Conservation (phyloP, 2,329 filamentous ascomycete species). For the Penicillium sp. region DNA sequence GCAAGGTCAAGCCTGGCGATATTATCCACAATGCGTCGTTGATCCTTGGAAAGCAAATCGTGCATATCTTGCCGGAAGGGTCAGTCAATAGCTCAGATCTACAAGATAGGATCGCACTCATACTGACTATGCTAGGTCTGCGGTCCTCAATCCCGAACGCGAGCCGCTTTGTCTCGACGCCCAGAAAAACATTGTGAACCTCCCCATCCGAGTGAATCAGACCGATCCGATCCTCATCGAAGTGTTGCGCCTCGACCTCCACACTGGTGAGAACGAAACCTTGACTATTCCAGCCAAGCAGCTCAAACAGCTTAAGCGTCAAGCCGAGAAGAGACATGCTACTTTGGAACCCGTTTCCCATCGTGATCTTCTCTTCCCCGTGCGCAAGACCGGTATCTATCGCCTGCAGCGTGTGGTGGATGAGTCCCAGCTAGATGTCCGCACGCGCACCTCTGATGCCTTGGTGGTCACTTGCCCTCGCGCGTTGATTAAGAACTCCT, state of each 20-base stretch:
- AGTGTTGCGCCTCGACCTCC: constrained; percentile 81
- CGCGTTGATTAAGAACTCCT: constrained; percentile 68
- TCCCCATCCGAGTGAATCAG: constrained; percentile 92
- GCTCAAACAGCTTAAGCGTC: constrained; percentile 72
- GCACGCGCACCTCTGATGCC: constrained; percentile 72
- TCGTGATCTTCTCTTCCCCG: constrained; percentile 69
- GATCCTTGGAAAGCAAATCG: constrained; percentile 94
- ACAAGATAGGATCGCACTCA: background rate
- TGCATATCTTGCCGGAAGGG: constrained; percentile 96
- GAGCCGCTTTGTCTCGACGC: constrained; percentile 78
- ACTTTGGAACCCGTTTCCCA: constrained; percentile 56
- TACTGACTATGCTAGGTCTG: constrained; percentile 61
- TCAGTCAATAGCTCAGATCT: constrained; percentile 40
- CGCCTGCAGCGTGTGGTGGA: constrained; percentile 82
- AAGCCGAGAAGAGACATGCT: constrained; percentile 62
- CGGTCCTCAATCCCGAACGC: constrained; percentile 79
- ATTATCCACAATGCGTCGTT: constrained; percentile 91
- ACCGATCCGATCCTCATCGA: constrained; percentile 88
- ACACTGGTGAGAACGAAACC: constrained; percentile 76
- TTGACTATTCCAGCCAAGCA: constrained; percentile 75
- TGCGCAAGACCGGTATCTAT: constrained; percentile 89
- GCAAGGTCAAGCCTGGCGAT: constrained; percentile 81
- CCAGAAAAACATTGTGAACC: constrained; percentile 60
- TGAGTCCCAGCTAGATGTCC: constrained; percentile 90
- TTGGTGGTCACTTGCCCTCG: constrained; percentile 85